These are phyloP conservation scores for Nephelium lappaceum DNA, from an alignment of 345 rosid genomes.

Conservation along the genomic window DNA sequence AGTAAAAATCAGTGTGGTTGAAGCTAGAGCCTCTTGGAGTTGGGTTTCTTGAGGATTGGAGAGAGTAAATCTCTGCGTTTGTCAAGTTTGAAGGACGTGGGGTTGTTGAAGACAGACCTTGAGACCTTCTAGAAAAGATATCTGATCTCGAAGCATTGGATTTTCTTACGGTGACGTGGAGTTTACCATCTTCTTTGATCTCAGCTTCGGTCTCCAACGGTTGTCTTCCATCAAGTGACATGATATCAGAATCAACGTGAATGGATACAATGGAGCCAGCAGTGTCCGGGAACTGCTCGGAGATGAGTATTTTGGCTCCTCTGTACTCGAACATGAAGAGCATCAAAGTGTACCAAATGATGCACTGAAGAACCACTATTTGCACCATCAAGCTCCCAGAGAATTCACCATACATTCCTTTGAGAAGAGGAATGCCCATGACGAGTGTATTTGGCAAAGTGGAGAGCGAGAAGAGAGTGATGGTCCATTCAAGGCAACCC, in stretches of 20 bases:
- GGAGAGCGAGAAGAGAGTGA: constrained; percentile 69
- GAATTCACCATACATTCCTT: constrained; percentile 73
- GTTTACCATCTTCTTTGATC: constrained; percentile 65
- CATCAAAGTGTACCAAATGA: constrained; percentile 83
- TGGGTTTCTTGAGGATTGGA: constrained; percentile 66
- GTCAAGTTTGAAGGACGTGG: constrained; percentile 80
- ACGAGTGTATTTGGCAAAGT: constrained; percentile 77
- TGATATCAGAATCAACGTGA: constrained; percentile 70
- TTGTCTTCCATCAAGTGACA: constrained; percentile 73
- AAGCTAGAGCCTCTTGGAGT: constrained; percentile 77
- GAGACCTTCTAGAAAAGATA: constrained; percentile 60
- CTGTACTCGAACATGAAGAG: constrained; percentile 71
- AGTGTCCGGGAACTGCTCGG: constrained; percentile 74
- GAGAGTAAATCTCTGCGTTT: constrained; percentile 68
- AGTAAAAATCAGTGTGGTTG: constrained; percentile 67
- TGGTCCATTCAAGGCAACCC: constrained; percentile 74
- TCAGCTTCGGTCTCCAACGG: constrained; percentile 71
- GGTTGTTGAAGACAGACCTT: constrained; percentile 53
- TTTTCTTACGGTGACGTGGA: constrained; percentile 71
- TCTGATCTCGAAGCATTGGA: constrained; percentile 78
- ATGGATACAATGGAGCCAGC: constrained; percentile 73
- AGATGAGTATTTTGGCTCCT: constrained; percentile 60
- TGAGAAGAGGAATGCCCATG: constrained; percentile 79
- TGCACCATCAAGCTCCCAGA: constrained; percentile 82
- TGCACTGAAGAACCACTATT: constrained; percentile 78